Evolutionary conservation across 768 basidiomycete species (phyloP).

Genomic region (Lactarius sanguifluus): DNA sequence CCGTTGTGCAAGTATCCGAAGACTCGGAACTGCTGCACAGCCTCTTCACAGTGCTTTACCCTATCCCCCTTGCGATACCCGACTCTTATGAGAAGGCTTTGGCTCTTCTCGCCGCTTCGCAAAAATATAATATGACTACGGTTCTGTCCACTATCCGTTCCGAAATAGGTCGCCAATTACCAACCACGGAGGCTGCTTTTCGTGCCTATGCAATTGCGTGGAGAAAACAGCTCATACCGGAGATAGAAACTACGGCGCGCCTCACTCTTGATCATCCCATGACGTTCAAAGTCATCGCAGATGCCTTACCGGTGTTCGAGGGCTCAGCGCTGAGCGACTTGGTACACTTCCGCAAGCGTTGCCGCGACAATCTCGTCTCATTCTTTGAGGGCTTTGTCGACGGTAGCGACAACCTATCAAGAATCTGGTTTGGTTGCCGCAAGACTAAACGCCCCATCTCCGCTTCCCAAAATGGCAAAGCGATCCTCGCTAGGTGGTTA

Average conservation of each 20-base stretch:
- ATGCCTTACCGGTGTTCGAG: not conserved
- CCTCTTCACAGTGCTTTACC: slow-evolving; percentile 7
- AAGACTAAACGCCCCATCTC: not conserved
- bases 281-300: not conserved
- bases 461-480: not conserved
- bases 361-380: not conserved
- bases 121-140: slow-evolving; percentile 31
- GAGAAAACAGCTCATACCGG: not conserved
- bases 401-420: not conserved
- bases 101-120: slow-evolving; percentile 24
- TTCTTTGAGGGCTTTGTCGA: not conserved
- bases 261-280: not conserved
- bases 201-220: slow-evolving; percentile 2
- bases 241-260: not conserved
- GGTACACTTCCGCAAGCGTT: not conserved
- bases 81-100: not conserved
- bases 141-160: not conserved
- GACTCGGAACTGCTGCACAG: not conserved
- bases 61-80: not conserved
- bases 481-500: slow-evolving; percentile 3
- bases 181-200: slow-evolving; percentile 6
- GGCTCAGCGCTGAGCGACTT: not conserved
- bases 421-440: not conserved
- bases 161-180: not conserved
- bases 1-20: not conserved